Evolutionary conservation across 2,329 filamentous ascomycete genomes (phyloP), one percentile per base, ranked within the genome.

Genomic region (Hymenoscyphus linearis): DNA sequence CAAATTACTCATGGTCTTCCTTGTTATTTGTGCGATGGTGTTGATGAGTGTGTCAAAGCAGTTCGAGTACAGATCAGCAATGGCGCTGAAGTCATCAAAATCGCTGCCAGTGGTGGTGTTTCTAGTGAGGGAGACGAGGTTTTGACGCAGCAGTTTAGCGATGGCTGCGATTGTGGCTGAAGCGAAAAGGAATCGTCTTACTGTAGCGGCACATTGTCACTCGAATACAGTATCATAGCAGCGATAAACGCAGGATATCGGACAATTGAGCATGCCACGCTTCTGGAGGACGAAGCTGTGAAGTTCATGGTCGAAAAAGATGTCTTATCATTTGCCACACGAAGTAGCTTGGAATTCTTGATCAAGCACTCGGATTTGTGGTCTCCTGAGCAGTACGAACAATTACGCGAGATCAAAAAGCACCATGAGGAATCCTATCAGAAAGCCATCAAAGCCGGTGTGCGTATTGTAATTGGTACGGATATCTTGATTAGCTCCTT

Each of bases 31-130:
- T 40, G 14, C n/a, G 14, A 40, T 40, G 14, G 37, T 16, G n/a
- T 40, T 16, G 37, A 40, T n/a, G 14, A 40, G 37, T 40, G 37
- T 18, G 9, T 40, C 37, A 40, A 18, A 40, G 37, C 37, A 9
- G 37, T 40, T 2, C 37, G 37, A 7, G 16, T 74, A 36, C 72
- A 77, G 62, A 71, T 81, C 13, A 75, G 80, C 1, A 72, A 76
- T 1, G 80, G 80, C 1, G 80, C 79, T 3, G 74, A 74, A 52
- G 73, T 78, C 52, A 81, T 82, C 72, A 82, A 82, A 64, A 71
- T 79, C 36, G 76, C 72, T 62, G 75, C 74, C 4, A 76, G 71
- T 16, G 77, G 78, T 18, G 78, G 79, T 14, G 52, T 52, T 25
- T 36, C 53, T 5, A 54, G 34, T 14, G 26, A 40, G 25, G 26